Evolutionary conservation across 257 asterid genomes (phyloP), one percentile per base, ranked within the genome.

Genomic region (Echium plantagineum): DNA sequence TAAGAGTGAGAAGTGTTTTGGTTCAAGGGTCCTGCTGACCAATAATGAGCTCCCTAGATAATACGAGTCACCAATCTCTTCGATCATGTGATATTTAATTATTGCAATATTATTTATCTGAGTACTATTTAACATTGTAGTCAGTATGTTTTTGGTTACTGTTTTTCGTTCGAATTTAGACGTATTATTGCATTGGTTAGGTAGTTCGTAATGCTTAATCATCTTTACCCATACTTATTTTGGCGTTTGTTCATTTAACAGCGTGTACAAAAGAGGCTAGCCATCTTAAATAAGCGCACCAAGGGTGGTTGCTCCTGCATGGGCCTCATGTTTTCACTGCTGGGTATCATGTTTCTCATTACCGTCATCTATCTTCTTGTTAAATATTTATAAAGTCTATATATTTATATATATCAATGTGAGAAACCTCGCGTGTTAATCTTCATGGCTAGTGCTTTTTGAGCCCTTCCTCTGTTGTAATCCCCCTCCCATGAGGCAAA

Each of bases 281-380:
- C 94, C 28, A 75, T 75, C 30, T 59, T 90, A 81, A 90, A 80
- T 67, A 86, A 84, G 64, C 82, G 86, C 51, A 82, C 94, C 2
- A 86, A 82, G 76, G 97, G 93, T 52, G 94, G 94, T 65, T 93
- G 98, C 84, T 81, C 98, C 60, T 93, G 97, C 89, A 52, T 84
- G 78, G 57, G 81, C 70, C 65, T 93, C 80, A 78, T 83, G 55
- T 52, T 83, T 26, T 71, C 94, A 10, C 89, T 84, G 9, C 58
- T 89, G 2, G 98, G 95, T 61, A 88, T 93, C 47, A 76, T 81
- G 24, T 67, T 64, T 53, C 79, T 93, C 77, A 59, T 83, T 58
- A 74, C 71, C 5, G 83, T 83, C 30, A 83, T 86, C 78, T 89
- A 78, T 52, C 6, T 86, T 72, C 81, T 93, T 73, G 59, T 88